Evolutionary conservation across 768 basidiomycete genomes (phyloP).

Genomic region (Trametes cinnabarina): DNA sequence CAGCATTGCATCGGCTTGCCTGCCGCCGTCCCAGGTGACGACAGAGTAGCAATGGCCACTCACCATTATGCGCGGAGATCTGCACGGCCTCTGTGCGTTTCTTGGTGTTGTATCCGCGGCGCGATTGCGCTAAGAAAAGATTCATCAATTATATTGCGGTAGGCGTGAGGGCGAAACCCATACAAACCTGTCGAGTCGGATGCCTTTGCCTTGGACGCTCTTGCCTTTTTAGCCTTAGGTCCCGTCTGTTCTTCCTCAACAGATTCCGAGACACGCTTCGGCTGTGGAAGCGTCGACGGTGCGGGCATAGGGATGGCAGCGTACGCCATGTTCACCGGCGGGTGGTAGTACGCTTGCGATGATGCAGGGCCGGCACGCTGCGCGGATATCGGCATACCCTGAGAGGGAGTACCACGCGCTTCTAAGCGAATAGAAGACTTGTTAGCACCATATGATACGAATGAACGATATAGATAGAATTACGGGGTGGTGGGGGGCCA

Average conservation of each 20-base stretch:
- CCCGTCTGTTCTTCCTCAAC: slow-evolving; percentile 39
- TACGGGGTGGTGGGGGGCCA: slow-evolving; percentile 17
- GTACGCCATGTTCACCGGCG: slow-evolving; percentile 11
- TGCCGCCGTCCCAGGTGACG: not conserved
- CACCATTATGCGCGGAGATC: slow-evolving; percentile 65
- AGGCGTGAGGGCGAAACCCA: not conserved
- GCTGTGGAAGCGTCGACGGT: slow-evolving; percentile 16
- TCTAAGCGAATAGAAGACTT: slow-evolving; percentile 59
- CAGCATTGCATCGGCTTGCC: slow-evolving; percentile 4
- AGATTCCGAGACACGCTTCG: slow-evolving; percentile 38
- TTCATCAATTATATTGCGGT: too few species aligned
- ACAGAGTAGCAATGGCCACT: slow-evolving; percentile 17
- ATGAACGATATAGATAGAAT: slow-evolving; percentile 19
- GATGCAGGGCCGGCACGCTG: slow-evolving; percentile 18
- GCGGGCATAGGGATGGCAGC: slow-evolving; percentile 13
- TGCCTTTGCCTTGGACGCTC: slow-evolving; percentile 35
- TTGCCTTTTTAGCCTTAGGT: slow-evolving; percentile 49
- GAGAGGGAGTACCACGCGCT: slow-evolving; percentile 45
- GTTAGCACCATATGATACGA: slow-evolving; percentile 54
- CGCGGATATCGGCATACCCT: slow-evolving; percentile 30
- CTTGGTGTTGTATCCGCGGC: slow-evolving; percentile 68
- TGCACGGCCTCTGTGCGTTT: slow-evolving; percentile 71
- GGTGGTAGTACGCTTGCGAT: slow-evolving; percentile 11
- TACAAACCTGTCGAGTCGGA: slow-evolving; percentile 34
- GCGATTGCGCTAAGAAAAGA: slow-evolving; percentile 37